These are phyloP conservation scores for Hyaloscypha bicolor DNA, from an alignment of 495 filamentous ascomycete species.

Conservation along the genomic window DNA sequence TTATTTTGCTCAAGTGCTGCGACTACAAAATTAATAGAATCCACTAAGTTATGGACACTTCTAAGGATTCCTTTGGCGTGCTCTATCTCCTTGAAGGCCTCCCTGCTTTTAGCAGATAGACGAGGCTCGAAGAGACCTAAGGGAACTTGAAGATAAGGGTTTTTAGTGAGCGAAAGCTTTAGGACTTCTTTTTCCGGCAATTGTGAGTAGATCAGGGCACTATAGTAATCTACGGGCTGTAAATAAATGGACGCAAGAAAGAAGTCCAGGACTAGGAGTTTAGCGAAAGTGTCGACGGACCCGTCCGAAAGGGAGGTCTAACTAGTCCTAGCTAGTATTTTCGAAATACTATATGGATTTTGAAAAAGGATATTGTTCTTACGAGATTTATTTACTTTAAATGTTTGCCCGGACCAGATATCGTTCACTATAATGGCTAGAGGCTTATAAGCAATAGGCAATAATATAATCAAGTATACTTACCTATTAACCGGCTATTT, in stretches of 20 bases:
- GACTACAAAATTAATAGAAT: conserved; percentile 13
- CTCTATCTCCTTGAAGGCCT: conserved; percentile 7
- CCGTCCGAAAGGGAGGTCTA: neutral
- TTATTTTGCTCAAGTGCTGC: conserved; percentile 7
- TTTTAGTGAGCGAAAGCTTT: neutral
- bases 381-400: neutral
- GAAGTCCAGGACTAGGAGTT: neutral
- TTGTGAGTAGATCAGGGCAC: neutral
- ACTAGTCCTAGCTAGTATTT: neutral
- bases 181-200: neutral
- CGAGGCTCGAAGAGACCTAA: conserved; percentile 8
- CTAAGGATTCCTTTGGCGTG: conserved; percentile 7
- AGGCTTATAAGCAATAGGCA: neutral
- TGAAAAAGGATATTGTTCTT: neutral
- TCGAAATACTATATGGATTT: neutral
- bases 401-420: neutral
- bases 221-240: neutral
- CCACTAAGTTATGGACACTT: neutral
- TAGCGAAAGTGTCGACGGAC: neutral
- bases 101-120: conserved; percentile 8
- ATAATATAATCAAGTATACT: neutral
- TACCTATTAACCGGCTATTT: neutral
- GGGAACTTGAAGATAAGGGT: conserved; percentile 8
- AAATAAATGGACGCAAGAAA: neutral
- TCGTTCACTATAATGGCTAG: neutral